phyloP scores from a whole-genome alignment of 192 early-diverging fungal species.

The Phycomyces nitens region DNA sequence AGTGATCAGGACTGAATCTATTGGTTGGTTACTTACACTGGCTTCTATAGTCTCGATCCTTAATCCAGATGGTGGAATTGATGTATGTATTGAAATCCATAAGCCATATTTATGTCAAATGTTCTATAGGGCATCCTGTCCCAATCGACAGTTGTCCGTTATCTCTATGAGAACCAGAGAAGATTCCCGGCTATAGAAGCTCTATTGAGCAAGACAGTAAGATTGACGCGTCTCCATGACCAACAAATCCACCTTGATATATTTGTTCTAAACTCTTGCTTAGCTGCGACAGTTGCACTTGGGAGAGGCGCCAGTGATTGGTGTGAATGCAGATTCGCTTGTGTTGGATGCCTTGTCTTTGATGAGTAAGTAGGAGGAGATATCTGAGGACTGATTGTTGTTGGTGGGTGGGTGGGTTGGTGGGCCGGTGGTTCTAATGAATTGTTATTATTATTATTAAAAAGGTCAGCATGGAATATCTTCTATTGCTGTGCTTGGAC shows the following conservation, averaged over 20 bases:
- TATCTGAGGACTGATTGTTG: no score
- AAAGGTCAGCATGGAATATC: constrained; percentile 57
- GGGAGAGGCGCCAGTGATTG: constrained; percentile 51
- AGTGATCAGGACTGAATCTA: not conserved
- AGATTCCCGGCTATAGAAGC: constrained; percentile 42
- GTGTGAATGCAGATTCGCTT: constrained; percentile 45
- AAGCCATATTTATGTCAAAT: no score
- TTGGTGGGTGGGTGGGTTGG: no score
- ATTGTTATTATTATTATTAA: no score
- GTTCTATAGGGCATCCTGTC: constrained; percentile 62
- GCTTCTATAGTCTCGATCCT: constrained; percentile 82
- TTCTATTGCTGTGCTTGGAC: constrained; percentile 58
- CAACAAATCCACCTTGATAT: no score
- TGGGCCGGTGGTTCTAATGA: no score
- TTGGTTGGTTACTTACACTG: constrained; percentile 10
- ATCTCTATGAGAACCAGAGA: constrained; percentile 60
- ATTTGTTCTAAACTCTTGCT: not conserved
- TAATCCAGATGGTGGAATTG: constrained; percentile 55
- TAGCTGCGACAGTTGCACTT: constrained; percentile 55
- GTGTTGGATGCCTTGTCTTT: constrained; percentile 66
- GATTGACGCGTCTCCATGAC: not conserved
- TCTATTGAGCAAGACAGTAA: constrained; percentile 47
- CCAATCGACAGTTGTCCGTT: constrained; percentile 67
- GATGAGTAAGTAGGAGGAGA: constrained; percentile 43
- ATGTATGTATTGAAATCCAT: constrained; percentile 14